phyloP scores from a whole-genome alignment of 139 green algal genomes.

The Haematococcus lacustris region DNA sequence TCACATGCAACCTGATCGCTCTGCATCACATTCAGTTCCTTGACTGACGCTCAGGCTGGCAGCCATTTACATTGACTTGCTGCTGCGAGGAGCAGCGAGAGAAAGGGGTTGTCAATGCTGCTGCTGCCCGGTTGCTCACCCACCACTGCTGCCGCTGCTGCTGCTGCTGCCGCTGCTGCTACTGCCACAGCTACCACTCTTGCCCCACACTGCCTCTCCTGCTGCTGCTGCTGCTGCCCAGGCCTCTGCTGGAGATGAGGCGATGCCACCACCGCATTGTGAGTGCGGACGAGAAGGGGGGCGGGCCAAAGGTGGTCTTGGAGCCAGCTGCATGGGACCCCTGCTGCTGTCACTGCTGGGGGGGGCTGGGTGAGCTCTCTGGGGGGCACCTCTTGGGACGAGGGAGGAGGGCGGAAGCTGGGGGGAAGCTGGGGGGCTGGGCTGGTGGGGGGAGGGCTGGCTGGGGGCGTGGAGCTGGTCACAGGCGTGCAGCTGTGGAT shows the following conservation, averaged over 20 bases:
- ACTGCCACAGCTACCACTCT: not conserved
- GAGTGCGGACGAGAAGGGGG: too few species aligned
- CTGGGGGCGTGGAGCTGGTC: too few species aligned
- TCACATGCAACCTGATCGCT: too few species aligned
- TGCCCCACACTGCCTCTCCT: not conserved
- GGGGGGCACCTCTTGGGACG: not conserved
- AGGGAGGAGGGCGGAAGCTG: too few species aligned
- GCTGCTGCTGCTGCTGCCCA: not conserved
- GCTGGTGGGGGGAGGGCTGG: too few species aligned
- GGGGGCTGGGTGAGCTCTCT: not conserved
- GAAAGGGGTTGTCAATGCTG: not conserved
- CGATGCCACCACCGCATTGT: not conserved
- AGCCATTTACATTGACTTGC: not conserved
- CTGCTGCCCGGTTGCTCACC: not conserved
- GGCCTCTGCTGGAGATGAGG: conserved; percentile 3
- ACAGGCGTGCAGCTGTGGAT: too few species aligned
- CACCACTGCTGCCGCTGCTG: not conserved
- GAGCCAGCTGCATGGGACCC: not conserved
- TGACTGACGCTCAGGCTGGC: too few species aligned
- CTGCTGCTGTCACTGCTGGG: not conserved
- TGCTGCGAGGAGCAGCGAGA: not conserved
- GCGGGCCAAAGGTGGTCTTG: not conserved
- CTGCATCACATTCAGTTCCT: too few species aligned
- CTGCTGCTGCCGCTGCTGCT: too few species aligned
- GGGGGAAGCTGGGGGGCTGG: too few species aligned